Evolutionary conservation across 2,329 filamentous ascomycete genomes (phyloP).

Genomic region (Colletotrichum shisoi): DNA sequence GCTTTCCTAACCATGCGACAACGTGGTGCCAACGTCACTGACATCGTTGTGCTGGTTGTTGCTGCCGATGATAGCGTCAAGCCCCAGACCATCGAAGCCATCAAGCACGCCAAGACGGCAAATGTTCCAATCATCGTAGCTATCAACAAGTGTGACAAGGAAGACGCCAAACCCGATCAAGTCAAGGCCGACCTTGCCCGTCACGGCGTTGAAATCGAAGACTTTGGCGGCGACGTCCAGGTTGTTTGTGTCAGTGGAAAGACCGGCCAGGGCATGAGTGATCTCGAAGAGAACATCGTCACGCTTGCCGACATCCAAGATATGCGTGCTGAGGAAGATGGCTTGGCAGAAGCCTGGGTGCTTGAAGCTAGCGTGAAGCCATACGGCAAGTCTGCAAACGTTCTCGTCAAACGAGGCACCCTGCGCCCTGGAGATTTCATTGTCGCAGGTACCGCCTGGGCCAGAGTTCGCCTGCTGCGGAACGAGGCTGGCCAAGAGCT

Average conservation of each 20-base stretch:
- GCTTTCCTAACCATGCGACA: conserved; percentile 97
- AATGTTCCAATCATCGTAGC: conserved; percentile 96
- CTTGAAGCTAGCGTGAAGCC: conserved; percentile 90
- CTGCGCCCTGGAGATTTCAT: conserved; percentile 81
- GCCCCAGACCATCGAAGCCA: conserved; percentile 93
- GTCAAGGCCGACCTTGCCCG: conserved; percentile 88
- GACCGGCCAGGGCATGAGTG: conserved; percentile 88
- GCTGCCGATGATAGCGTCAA: conserved; percentile 97
- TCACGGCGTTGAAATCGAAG: conserved; percentile 89
- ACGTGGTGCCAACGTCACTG: conserved; percentile 92
- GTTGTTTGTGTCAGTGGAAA: conserved; percentile 91
- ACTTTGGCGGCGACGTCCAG: conserved; percentile 93
- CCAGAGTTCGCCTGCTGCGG: conserved; percentile 80
- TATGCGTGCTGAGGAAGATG: conserved; percentile 79
- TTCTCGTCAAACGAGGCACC: conserved; percentile 88
- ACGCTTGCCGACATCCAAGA: conserved; percentile 90
- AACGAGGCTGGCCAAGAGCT: conserved; percentile 84
- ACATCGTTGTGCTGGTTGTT: conserved; percentile 95
- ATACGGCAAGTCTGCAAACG: conserved; percentile 83
- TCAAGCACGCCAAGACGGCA: conserved; percentile 88
- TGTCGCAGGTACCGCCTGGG: conserved; percentile 88
- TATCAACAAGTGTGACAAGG: conserved; percentile 96
- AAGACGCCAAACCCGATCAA: conserved; percentile 77
- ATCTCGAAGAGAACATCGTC: conserved; percentile 89
- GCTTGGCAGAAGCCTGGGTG: conserved; percentile 89